phyloP scores from a whole-genome alignment of 257 asterid genomes.

The Gynochthodes officinalis region DNA sequence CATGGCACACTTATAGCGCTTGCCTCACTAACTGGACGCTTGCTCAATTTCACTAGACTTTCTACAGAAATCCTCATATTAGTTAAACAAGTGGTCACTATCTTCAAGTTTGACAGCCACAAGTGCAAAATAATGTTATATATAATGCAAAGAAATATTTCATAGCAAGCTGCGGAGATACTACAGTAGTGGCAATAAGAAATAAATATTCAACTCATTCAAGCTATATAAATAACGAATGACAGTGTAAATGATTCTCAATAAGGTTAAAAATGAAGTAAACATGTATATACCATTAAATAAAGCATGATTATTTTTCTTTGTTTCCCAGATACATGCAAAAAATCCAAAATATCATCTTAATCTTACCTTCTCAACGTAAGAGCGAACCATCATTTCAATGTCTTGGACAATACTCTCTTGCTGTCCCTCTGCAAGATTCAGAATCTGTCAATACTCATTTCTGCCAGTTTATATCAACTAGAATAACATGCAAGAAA shows the following conservation, averaged over 20 bases:
- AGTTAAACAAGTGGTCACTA: background rate
- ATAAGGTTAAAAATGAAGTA: background rate
- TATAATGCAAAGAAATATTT: background rate
- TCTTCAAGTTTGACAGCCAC: background rate
- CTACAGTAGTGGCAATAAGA: background rate
- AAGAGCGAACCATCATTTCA: constrained; percentile 95
- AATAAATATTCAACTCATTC: background rate
- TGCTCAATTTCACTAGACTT: background rate
- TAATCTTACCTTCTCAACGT: constrained; percentile 78
- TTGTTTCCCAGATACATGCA: too few relatives aligned
- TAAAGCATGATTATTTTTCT: too few relatives aligned
- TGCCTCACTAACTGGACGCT: background rate
- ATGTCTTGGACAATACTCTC: constrained; percentile 89
- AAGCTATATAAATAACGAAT: background rate
- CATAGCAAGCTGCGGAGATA: background rate
- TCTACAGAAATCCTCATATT: background rate
- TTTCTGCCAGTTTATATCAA: constrained; percentile 12
- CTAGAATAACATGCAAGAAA: background rate
- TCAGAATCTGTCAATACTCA: constrained; percentile 23
- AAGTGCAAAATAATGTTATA: background rate
- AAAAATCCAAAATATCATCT: background rate
- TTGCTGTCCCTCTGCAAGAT: constrained; percentile 81
- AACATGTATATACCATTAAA: background rate
- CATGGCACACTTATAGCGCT: background rate
- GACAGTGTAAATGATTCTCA: background rate